Base-by-base conservation (phyloP, 169 alveolate species). In the Eimeria praecox region DNA sequence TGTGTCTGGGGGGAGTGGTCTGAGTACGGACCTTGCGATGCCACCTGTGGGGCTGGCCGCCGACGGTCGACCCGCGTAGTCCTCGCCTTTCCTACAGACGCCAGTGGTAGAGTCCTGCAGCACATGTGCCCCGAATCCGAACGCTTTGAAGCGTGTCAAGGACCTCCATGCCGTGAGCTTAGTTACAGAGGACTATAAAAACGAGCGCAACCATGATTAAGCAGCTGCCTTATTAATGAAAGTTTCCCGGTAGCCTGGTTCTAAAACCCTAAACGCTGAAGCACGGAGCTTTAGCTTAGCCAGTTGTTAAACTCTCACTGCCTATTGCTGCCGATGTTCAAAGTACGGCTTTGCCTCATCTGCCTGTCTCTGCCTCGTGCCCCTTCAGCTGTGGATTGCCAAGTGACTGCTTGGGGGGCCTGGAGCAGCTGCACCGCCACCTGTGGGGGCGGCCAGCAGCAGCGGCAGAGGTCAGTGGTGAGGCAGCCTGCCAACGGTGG, bases 391-490 rank as follows among this genome's bases (percentile, higher is more conserved):
- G 93, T 87, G 52, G 97, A 95, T 69, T 97, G 98, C 94, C 96
- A 95, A 56, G 97, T 97, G 71, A 95, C 97, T 22, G 97, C 95
- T 24, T 97, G 98, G 98, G 85, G 97, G 27, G 93, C 73, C 33
- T 97, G 98, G 98, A 83, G 95, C 8, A 77, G 95, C 75, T 97
- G 98, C 82, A 89, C 97, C 33, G 95, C 94, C 78, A 96, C 97
- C 10, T 96, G 97, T 80, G 98, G 98, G 64, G 94, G 96, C 49
- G 97, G 98, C 20, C 91, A 87, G 52, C 97, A 94, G 80, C 95
- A 92, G 95, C 86, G 98, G 52, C 95, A 80, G 87, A 92, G 98
- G 14, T 94, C 97, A n/a, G 80, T 97, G 44, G 94, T 95, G 8
- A 62, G 92, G 44, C 96, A 71, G 66, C 75, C 95, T 6, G 92